Base-by-base conservation (phyloP, 2,329 filamentous ascomycete genomes). In the Aspergillus sp. region DNA sequence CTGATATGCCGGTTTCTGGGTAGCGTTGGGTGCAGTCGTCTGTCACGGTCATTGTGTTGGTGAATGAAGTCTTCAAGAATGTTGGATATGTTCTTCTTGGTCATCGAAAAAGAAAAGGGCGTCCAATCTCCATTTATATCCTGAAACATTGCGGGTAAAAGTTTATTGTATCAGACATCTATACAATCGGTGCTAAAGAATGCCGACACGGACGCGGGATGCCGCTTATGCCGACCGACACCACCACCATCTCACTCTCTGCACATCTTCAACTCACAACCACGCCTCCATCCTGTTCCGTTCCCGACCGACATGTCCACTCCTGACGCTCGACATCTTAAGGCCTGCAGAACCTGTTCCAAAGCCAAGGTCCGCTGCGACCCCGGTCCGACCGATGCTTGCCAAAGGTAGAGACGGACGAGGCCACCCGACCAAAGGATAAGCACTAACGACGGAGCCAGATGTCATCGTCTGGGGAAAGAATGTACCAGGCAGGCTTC, bases 391-490 rank as follows among this genome's bases (percentile, higher is more conserved):
- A 47, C n/a, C 53, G 39, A 47, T 44, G 53, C 53, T 10, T 55
- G 53, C 19, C 53, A 47, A 25, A 44, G 53, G 53, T 55, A 55
- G 3, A 27, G 5, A 30, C 8, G 53, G 39, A 19, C 32, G 15
- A 15, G 39, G 13, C 10, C 23, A 21, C 41, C 41, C 23, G 23
- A 32, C 11, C 39, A 1, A 36, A 10, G 15, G 25, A n/a, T 17
- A n/a, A 27, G 11, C 32, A 38, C 41, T 27, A 8, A 55, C 17
- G 10, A 15, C 4, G 8, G 5, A n/a, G n/a, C 8, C 48, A 73
- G 71, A 58, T 74, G 72, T 50, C 66, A 59, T 17, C 68, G 72
- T 23, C 53, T 73, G 44, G 64, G 65, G 13, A 71, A 68, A 42
- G 54, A 67, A 51, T 74, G 71, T 42, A 62, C 56, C 17, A 60